Conservation (phyloP, 495 filamentous ascomycete species). For the Aspergillus affinis region DNA sequence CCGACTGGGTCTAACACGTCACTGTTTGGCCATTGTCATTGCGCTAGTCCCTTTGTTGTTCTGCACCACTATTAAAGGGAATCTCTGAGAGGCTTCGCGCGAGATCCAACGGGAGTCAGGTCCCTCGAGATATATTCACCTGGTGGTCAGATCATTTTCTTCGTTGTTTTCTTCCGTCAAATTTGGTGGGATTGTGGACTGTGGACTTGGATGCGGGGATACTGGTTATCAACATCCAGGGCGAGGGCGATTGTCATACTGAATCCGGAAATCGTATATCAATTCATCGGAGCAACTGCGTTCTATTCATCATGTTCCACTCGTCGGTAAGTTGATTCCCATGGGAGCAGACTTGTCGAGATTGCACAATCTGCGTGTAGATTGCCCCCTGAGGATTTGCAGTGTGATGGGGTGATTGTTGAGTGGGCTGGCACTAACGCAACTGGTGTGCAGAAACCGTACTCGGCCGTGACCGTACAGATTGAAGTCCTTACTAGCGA, state of each 20-base stretch:
- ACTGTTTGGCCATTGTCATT: slow-evolving; percentile 7
- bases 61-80: not conserved
- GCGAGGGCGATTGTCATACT: not conserved
- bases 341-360: not conserved
- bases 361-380: not conserved
- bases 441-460: slow-evolving; percentile 66
- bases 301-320: slow-evolving; percentile 36
- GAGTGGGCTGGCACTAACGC: not conserved
- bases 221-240: not conserved
- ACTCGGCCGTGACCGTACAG: slow-evolving; percentile 90
- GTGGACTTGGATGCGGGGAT: not conserved
- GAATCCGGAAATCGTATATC: not conserved
- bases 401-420: not conserved
- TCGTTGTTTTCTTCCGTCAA: not conserved
- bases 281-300: not conserved
- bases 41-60: not conserved
- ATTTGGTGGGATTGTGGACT: not conserved
- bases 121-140: not conserved
- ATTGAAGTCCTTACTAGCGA: slow-evolving; percentile 90
- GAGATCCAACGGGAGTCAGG: not conserved
- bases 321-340: slow-evolving; percentile 33
- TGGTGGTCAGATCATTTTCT: not conserved
- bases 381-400: not conserved
- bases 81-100: not conserved
- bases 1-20: slow-evolving; percentile 16